Evolutionary conservation across 1,139 yeast species (phyloP), one percentile per base, ranked within the genome.

Genomic region (Hemisphaericaspora lyxosophila): DNA sequence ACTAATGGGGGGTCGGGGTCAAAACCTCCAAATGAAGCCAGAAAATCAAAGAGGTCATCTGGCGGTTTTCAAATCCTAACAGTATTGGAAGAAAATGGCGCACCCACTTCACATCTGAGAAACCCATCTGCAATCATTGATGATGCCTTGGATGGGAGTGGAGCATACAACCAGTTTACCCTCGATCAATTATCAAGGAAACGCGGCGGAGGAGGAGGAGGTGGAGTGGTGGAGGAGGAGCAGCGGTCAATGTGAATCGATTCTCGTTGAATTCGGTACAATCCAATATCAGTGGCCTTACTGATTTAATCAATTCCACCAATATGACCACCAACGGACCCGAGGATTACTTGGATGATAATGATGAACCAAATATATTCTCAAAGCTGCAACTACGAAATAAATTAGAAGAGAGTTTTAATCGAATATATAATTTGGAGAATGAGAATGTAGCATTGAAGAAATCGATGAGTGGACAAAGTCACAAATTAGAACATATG

Each of bases 251-350:
- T 25, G 42, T 55, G 12, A 57, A 59, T 41, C 52, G 75, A 32
- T 69, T 60, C 41, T 69, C 75, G 0, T 46, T 69, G 32, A 68
- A 66, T 40, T 70, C 75, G 11, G 54, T 66, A 42, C 64, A 57
- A 40, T 70, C 75, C 9, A 70, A 70, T 44, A 49, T 70, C 11
- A 67, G 74, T 35, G 75, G 74, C 1, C 40, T 70, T 25, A 60
- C 73, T 4, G 76, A 70, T 36, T 50, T 68, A 35, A 56, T 68
- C 7, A 60, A 62, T 15, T 63, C 73, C 3, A 66, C 73, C 3
- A 68, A 65, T 34, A 50, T 62, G 14, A 68, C 73, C 1, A 59
- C 68, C 6, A 67, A 59, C 28, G 70, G 60, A 12, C 64, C 59
- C 13, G 62, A 57, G 7, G 52, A 48, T 2, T 27, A 36, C 22